These are phyloP conservation scores for Globisporangium apiculatum DNA, from an alignment of 352 stramenopile genomes.

Conservation along the genomic window DNA sequence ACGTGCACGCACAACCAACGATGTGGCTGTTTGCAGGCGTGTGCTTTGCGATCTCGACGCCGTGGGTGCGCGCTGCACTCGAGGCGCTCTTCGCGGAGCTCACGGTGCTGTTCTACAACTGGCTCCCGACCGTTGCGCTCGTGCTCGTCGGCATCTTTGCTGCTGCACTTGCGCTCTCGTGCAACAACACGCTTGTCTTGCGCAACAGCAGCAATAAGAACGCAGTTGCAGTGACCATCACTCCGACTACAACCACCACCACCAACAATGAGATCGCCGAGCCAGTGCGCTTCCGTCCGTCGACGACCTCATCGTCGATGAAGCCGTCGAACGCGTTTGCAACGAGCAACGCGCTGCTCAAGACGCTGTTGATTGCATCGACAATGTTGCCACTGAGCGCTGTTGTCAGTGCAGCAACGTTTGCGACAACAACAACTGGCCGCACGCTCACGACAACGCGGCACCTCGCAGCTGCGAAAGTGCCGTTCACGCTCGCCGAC, in stretches of 20 bases:
- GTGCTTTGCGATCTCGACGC: slow-evolving; percentile 17
- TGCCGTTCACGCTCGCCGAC: slow-evolving; percentile 34
- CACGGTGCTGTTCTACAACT: slow-evolving; percentile 18
- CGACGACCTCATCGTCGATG: background rate
- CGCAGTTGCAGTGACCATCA: background rate
- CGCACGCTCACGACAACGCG: slow-evolving; percentile 11
- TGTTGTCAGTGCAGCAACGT: slow-evolving; percentile 5
- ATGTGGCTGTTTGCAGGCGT: slow-evolving; percentile 20
- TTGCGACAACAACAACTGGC: background rate
- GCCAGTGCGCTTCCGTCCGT: background rate
- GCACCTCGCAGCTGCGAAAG: slow-evolving; percentile 7
- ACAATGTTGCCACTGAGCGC: slow-evolving; percentile 12
- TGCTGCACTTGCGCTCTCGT: slow-evolving; percentile 6
- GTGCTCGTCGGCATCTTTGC: slow-evolving; percentile 7
- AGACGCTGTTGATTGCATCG: slow-evolving; percentile 14
- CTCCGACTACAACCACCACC: background rate
- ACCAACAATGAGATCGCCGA: background rate
- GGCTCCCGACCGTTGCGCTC: slow-evolving; percentile 6
- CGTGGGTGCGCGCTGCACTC: slow-evolving; percentile 10
- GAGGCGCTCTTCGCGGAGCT: slow-evolving; percentile 19
- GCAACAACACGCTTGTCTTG: background rate
- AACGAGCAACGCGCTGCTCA: slow-evolving; percentile 9
- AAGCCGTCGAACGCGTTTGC: slow-evolving; percentile 8
- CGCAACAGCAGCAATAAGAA: background rate
- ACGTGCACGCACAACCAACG: background rate